phyloP scores from a whole-genome alignment of 2,329 filamentous ascomycete species.

The Pseudogymnoascus sp. region DNA sequence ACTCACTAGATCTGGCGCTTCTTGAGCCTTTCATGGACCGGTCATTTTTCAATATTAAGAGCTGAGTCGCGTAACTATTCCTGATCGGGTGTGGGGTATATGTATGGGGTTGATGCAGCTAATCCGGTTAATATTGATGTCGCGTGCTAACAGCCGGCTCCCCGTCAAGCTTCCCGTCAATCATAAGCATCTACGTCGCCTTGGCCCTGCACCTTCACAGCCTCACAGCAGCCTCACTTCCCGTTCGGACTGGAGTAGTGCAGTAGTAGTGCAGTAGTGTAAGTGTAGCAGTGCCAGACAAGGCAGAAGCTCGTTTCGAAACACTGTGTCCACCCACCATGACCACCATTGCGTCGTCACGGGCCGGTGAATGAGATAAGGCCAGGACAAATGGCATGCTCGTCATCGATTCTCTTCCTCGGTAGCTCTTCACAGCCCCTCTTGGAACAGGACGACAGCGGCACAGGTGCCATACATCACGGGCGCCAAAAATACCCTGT shows the following conservation, averaged over 20 bases:
- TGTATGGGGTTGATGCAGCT: neutral
- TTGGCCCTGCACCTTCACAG: neutral
- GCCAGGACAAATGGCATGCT: neutral
- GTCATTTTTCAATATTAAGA: neutral
- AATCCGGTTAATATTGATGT: neutral
- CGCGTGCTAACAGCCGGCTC: neutral
- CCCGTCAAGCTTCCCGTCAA: neutral
- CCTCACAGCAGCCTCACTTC: slow-evolving; percentile 1
- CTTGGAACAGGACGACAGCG: neutral
- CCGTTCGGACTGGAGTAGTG: neutral
- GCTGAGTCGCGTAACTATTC: neutral
- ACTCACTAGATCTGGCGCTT: neutral
- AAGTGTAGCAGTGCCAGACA: neutral
- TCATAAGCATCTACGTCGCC: neutral
- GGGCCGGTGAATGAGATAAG: neutral
- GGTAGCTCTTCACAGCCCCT: neutral
- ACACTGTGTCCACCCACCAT: neutral
- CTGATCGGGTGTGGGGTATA: neutral
- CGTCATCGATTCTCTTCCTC: neutral
- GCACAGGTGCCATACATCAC: neutral
- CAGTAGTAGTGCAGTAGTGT: neutral
- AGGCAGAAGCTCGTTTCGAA: neutral
- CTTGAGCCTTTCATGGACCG: neutral
- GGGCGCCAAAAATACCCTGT: neutral
- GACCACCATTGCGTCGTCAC: neutral